Evolutionary conservation across 192 early-diverging fungal genomes (phyloP), one percentile per base, ranked within the genome.

Genomic region (Chytriomyces hyalinus): DNA sequence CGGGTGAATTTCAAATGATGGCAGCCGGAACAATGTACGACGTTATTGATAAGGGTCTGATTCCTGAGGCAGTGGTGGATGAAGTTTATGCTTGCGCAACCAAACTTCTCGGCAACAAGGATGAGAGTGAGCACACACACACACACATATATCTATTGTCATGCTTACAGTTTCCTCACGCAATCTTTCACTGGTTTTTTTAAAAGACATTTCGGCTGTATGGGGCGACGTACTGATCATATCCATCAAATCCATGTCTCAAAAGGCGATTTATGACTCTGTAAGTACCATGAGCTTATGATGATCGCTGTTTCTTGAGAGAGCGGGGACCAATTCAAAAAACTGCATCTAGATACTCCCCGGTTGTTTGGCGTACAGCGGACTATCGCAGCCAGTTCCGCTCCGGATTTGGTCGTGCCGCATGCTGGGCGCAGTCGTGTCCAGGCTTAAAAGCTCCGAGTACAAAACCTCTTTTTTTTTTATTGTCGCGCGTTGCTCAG

Each of bases 181-280:
- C 36, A 36, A 36, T 36, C 36, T 36, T 36, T 65, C 11, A 65
- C 11, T 65, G n/a, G n/a, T 17, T 22, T 61, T 43, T 48, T 50
- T 20, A 73, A 11, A 51, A 82, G 83, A 75, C 10, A 65, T 81
- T 13, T 70, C 71, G 15, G 79, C 77, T 48, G 73, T 82, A 0
- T 88, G 87, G 87, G 75, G 75, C 10, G 87, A 88, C 17, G 74
- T 87, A 7, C 60, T 81, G 59, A 78, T 88, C 45, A 50, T 63
- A 20, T 78, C 72, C 8, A 85, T 88, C 44, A 49, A 79, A 36
- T 67, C n/a, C 47, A 61, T 88, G 36, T 70, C 87, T 24, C 26
- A 66, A 24, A 86, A 87, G n/a, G 59, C 72, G 11, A 61, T 87
- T 45, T 72, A 82, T 65, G 75, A 80, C 6, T 78, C 84, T 70